Base-by-base conservation (phyloP, 257 asterid genomes). In the Verbena officinalis region DNA sequence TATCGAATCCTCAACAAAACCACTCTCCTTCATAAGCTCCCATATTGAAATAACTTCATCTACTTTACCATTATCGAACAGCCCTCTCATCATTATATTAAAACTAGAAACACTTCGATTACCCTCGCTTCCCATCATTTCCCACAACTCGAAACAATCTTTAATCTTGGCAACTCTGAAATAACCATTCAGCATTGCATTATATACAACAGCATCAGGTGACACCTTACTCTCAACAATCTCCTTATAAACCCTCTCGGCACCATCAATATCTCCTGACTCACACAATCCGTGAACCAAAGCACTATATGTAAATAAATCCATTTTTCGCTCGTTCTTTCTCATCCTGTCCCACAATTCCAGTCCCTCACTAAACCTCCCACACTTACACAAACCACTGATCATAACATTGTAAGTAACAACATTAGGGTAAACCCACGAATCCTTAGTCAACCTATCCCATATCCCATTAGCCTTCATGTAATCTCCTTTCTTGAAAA, bases 271-370 rank as follows among this genome's bases (percentile, higher is more conserved):
- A 74, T 86, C 81, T 68, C 95, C 88, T 1, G 74, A 77, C 70
- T 86, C 87, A 45, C 90, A 88, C 69, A 93, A 68, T 67, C 95
- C 99, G 34, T 84, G 90, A 75, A 93, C 83, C 84, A 93, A 74
- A 20, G 95, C 68, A 75, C 88, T 81, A 53, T 73, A 84, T 0
- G 95, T 88, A 69, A 78, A 90, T 42, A 80, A 51, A 73, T 90
- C 99, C 95, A 88, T 78, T 67, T 67, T 69, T 66, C 72, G 81
- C 42, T 80, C 84, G 31, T 90, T 90, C 59, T 69, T 77, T 65
- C 69, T 81, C 96, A 90, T 85, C 77, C 90, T 85, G 51, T 81
- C 81, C 93, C 87, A 87, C 61, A 87, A 21, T 53, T 69, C 85
- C 59, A 88, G 65, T 39, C 82, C 89, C 76, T 86, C 96, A 9